Percentiles rank a stretch among this genome's conserved stretches.
These are phyloP conservation scores for Globisporangium mamillatum DNA, from an alignment of 352 stramenopile species.

Conservation along the genomic window DNA sequence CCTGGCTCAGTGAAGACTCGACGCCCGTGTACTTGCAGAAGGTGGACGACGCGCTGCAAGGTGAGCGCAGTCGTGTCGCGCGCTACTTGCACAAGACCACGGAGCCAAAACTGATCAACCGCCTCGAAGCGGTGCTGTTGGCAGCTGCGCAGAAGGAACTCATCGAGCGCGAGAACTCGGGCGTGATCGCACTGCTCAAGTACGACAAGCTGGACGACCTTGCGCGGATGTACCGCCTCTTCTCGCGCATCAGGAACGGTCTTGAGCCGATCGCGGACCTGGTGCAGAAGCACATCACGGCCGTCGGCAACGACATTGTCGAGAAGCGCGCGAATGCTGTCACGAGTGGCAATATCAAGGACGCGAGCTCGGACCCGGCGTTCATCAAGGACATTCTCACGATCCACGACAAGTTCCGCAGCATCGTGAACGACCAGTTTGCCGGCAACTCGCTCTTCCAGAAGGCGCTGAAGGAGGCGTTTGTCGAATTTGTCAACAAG, in stretches of 20 bases:
- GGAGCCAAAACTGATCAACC: conserved; percentile 94
- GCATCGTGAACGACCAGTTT: conserved; percentile 97
- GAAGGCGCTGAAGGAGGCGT: conserved; percentile 99
- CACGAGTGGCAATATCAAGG: conserved; percentile 92
- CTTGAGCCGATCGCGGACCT: conserved; percentile 96
- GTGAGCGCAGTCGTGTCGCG: conserved; percentile 84
- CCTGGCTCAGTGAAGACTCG: conserved; percentile 97
- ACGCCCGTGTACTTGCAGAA: conserved; percentile 98
- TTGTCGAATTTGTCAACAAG: conserved; percentile 99
- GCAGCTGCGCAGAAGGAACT: conserved; percentile 94
- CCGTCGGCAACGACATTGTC: conserved; percentile 86
- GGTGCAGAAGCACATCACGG: conserved; percentile 95
- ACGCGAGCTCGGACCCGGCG: conserved; percentile 89
- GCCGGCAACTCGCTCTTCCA: conserved; percentile 97
- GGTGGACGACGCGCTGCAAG: conserved; percentile 81
- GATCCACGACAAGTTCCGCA: conserved; percentile 98
- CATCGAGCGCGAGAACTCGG: conserved; percentile 97
- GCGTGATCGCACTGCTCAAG: conserved; percentile 93
- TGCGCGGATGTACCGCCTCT: conserved; percentile 97
- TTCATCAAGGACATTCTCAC: conserved; percentile 99
- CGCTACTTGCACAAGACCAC: conserved; percentile 97
- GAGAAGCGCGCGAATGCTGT: conserved; percentile 80
- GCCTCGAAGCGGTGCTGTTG: conserved; percentile 93
- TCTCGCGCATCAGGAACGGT: conserved; percentile 94
- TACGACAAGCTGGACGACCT: conserved; percentile 98